Percentiles rank a stretch among this genome's conserved stretches.
phyloP scores from a whole-genome alignment of 23 red algal species.

The Cyanidioschyzon merolae region DNA sequence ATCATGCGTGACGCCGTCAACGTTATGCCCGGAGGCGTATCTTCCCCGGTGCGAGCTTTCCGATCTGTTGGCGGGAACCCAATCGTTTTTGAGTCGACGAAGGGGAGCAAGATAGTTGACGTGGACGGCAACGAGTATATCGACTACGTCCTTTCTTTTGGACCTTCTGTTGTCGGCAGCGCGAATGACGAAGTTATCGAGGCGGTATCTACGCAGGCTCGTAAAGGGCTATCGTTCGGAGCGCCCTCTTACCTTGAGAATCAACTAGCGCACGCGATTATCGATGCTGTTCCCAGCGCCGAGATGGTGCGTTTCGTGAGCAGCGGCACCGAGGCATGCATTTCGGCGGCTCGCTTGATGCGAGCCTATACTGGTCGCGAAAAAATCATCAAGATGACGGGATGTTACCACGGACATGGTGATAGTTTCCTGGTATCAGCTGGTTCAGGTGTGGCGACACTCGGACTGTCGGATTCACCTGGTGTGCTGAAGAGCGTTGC shows the following conservation, averaged over 20 bases:
- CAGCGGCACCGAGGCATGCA: conserved; percentile 95
- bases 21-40: conserved; percentile 95
- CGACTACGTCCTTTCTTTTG: conserved; percentile 97
- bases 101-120: conserved; percentile 78
- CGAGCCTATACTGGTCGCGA: conserved; percentile 80
- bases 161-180: conserved; percentile 84
- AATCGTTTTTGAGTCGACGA: conserved; percentile 84
- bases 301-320: conserved; percentile 99
- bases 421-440: conserved; percentile 96
- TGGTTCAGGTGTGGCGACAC: conserved; percentile 60
- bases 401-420: conserved; percentile 97
- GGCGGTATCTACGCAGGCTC: conserved; percentile 46
- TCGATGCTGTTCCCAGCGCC: conserved; percentile 86
- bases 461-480: conserved; percentile 90
- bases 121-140: conserved; percentile 98
- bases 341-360: conserved; percentile 88
- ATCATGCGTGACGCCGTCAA: conserved; percentile 70
- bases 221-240: conserved; percentile 92
- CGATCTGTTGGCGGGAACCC: conserved; percentile 80
- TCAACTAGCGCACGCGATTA: conserved; percentile 69
- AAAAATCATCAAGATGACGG: conserved; percentile 93
- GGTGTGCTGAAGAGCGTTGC: conserved; percentile 78
- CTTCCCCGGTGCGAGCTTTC: conserved; percentile 87
- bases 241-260: conserved; percentile 89
- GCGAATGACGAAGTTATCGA: conserved; percentile 88